phyloP scores from a whole-genome alignment of 1,139 yeast species.

The Taphrina wiesneri region DNA sequence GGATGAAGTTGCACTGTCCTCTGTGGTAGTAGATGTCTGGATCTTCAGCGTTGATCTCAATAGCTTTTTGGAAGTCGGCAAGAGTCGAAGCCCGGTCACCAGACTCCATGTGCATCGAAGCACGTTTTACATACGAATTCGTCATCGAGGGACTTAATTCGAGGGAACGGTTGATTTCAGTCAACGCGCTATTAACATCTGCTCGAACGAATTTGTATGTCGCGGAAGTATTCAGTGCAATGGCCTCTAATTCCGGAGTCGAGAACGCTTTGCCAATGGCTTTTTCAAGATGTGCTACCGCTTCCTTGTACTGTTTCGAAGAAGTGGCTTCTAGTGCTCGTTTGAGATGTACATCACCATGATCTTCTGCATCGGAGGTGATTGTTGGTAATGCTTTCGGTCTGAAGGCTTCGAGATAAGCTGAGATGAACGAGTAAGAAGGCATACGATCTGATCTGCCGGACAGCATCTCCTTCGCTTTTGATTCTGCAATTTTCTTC shows the following conservation, averaged over 20 bases:
- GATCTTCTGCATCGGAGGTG: constrained; percentile 56
- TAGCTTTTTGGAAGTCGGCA: constrained; percentile 71
- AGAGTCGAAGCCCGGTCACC: constrained; percentile 63
- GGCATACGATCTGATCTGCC: constrained; percentile 59
- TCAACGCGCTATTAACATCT: constrained; percentile 63
- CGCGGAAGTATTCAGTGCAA: constrained; percentile 82
- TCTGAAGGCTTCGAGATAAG: constrained; percentile 79
- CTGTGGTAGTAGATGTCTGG: constrained; percentile 90
- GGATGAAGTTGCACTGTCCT: constrained; percentile 86
- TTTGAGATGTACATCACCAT: constrained; percentile 60
- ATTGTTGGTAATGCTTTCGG: constrained; percentile 45
- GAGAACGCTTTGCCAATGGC: constrained; percentile 54
- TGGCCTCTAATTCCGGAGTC: constrained; percentile 45
- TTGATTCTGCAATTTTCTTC: constrained; percentile 63
- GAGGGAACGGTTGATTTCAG: constrained; percentile 64
- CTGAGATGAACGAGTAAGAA: constrained; percentile 77
- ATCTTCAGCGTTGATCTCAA: constrained; percentile 64
- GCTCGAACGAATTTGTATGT: constrained; percentile 81
- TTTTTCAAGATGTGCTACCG: constrained; percentile 66
- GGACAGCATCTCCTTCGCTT: constrained; percentile 55
- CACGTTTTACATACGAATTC: constrained; percentile 79
- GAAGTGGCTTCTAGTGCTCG: constrained; percentile 67
- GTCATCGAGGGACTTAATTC: constrained; percentile 67
- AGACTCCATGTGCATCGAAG: constrained; percentile 77
- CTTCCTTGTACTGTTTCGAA: constrained; percentile 68